These are phyloP conservation scores for Pleurozium schreberi DNA, from an alignment of 225 moss, liverwort and hornwort genomes.

Conservation along the genomic window DNA sequence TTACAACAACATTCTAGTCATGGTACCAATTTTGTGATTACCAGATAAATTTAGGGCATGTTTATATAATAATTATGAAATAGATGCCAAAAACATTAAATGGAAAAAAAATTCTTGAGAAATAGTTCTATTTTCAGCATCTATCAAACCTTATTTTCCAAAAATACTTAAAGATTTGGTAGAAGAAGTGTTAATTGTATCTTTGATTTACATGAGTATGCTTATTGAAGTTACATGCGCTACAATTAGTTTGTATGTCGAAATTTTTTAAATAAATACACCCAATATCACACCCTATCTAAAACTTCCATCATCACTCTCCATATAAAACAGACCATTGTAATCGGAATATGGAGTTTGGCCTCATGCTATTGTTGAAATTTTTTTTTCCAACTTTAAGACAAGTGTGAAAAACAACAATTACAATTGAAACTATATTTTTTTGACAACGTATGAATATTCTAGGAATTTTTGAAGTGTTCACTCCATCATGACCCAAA, in stretches of 20 bases:
- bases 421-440: no score
- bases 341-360: no score
- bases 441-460: no score
- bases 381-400: no score
- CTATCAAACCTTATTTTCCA: not conserved
- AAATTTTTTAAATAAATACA: no score
- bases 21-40: not conserved
- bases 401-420: no score
- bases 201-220: not conserved
- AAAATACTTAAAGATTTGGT: not conserved
- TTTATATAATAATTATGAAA: not conserved
- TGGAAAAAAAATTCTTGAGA: not conserved
- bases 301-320: not conserved
- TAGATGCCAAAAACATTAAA: not conserved
- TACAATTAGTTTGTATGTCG: no score
- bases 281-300: not conserved
- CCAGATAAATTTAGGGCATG: no score
- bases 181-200: not conserved
- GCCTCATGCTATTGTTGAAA: no score
- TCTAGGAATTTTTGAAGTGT: no score
- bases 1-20: not conserved
- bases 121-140: not conserved
- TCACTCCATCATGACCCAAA: no score
- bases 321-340: no score
- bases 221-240: not conserved